These are phyloP conservation scores for Clavispora fructus DNA, from an alignment of 805 yeast species.

Conservation along the genomic window DNA sequence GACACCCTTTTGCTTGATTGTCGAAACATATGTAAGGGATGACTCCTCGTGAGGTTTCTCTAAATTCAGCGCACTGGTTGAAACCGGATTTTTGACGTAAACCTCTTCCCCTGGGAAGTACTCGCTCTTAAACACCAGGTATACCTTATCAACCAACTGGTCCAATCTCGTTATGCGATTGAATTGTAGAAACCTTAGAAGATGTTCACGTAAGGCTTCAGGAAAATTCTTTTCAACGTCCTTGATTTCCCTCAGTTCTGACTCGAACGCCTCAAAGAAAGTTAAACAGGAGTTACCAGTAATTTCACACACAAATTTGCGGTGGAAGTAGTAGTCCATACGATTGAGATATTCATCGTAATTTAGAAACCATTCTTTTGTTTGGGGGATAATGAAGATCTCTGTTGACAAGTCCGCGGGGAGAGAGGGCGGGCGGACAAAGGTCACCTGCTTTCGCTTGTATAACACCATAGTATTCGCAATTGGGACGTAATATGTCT, in stretches of 20 bases:
- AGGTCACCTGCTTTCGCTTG: slow-evolving; percentile 65
- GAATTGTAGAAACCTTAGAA: slow-evolving; percentile 79
- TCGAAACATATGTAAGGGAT: slow-evolving; percentile 10
- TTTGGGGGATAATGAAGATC: slow-evolving; percentile 79
- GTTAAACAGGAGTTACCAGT: slow-evolving; percentile 92
- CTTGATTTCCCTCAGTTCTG: slow-evolving; percentile 53
- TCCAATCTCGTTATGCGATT: slow-evolving; percentile 79
- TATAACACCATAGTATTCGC: slow-evolving; percentile 62
- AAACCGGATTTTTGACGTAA: slow-evolving; percentile 38
- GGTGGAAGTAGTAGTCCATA: slow-evolving; percentile 65
- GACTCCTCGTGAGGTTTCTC: slow-evolving; percentile 2
- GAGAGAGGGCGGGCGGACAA: slow-evolving; percentile 50
- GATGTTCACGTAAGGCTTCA: slow-evolving; percentile 86
- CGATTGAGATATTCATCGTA: slow-evolving; percentile 74
- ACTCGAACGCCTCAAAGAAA: slow-evolving; percentile 79
- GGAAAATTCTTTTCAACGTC: slow-evolving; percentile 82
- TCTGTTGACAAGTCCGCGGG: slow-evolving; percentile 54
- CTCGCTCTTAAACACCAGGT: slow-evolving; percentile 68
- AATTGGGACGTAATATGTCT: neutral
- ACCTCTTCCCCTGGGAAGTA: slow-evolving; percentile 91
- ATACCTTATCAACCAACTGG: slow-evolving; percentile 81
- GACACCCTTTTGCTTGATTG: slow-evolving; percentile 46
- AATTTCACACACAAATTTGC: slow-evolving; percentile 90
- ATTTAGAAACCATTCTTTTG: slow-evolving; percentile 79
- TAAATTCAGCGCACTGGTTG: neutral